phyloP scores from a whole-genome alignment of 106 monocot genomes.

The Platanthera zijinensis region DNA sequence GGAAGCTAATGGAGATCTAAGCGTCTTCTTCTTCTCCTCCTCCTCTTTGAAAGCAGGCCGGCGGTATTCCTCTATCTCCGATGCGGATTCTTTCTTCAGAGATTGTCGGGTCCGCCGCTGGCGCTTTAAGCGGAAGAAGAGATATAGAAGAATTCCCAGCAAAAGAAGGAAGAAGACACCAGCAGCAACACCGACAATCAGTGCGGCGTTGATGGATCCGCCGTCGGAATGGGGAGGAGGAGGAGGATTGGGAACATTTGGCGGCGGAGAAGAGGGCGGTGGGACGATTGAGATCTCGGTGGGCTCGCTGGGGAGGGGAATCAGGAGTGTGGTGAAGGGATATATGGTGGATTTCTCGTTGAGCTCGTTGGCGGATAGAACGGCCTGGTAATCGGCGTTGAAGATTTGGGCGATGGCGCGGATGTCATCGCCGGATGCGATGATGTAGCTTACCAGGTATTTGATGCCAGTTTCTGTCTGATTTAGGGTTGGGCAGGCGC shows the following conservation, averaged over 20 bases:
- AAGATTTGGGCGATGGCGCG: conserved; percentile 37
- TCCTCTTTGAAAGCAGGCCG: neutral
- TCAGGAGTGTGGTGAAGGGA: conserved; percentile 61
- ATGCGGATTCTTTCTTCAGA: neutral
- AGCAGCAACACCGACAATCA: conserved; percentile 41
- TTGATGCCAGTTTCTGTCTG: conserved; percentile 40
- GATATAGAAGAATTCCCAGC: neutral
- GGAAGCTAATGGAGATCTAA: conserved; percentile 11
- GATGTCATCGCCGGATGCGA: conserved; percentile 34
- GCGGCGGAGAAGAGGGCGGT: conserved; percentile 12
- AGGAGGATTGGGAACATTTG: conserved; percentile 10
- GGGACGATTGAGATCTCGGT: conserved; percentile 9
- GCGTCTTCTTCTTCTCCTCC: neutral
- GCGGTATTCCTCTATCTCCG: neutral
- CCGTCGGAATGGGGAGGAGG: conserved; percentile 1
- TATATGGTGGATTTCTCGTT: conserved; percentile 17
- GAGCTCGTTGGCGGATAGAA: conserved; percentile 52
- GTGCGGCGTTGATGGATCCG: conserved; percentile 1
- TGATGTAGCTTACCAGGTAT: conserved; percentile 54
- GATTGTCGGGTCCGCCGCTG: neutral
- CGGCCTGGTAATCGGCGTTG: conserved; percentile 4
- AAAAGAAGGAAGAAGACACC: conserved; percentile 25
- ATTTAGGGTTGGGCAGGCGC: conserved; percentile 59
- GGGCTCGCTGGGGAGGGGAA: conserved; percentile 47
- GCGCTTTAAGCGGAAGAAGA: conserved; percentile 11